Conservation (phyloP, 768 basidiomycete genomes). For the Jaapia argillacea region DNA sequence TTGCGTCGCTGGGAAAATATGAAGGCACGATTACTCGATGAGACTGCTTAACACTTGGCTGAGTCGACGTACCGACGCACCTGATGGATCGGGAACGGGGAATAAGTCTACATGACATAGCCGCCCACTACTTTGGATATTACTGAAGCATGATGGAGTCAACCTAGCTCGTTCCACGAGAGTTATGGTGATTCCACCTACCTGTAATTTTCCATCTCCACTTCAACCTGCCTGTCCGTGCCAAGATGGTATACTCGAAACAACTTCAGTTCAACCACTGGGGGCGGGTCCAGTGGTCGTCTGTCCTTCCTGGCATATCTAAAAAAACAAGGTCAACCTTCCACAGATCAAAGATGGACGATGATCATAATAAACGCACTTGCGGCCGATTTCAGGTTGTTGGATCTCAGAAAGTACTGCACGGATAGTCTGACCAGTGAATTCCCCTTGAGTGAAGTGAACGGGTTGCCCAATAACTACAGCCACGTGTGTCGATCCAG, state of each 20-base stretch:
- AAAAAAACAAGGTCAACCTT: not conserved
- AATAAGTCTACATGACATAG: conserved; percentile 75
- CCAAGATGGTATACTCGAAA: not conserved
- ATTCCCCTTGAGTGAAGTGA: conserved; percentile 47
- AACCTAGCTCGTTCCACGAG: conserved; percentile 7
- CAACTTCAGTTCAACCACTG: not conserved
- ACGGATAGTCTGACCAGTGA: conserved; percentile 46
- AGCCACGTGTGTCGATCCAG: not conserved
- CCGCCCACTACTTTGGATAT: conserved; percentile 55
- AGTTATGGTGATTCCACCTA: not conserved
- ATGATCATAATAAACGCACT: conserved; percentile 28
- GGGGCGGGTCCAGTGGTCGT: not conserved
- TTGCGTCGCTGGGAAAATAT: not conserved
- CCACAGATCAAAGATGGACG: too few species aligned
- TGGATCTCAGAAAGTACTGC: conserved; percentile 50
- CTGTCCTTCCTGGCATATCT: not conserved
- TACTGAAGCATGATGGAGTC: conserved; percentile 29
- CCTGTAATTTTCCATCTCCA: not conserved
- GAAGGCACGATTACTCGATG: not conserved
- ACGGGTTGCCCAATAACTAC: conserved; percentile 38
- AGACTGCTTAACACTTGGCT: conserved; percentile 8
- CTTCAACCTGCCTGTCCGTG: conserved; percentile 6
- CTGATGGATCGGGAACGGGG: conserved; percentile 28
- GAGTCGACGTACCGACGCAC: conserved; percentile 8
- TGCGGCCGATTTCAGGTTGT: conserved; percentile 58